These are phyloP conservation scores for Parascedosporium putredinis DNA, from an alignment of 2,329 filamentous ascomycete genomes.

Conservation along the genomic window DNA sequence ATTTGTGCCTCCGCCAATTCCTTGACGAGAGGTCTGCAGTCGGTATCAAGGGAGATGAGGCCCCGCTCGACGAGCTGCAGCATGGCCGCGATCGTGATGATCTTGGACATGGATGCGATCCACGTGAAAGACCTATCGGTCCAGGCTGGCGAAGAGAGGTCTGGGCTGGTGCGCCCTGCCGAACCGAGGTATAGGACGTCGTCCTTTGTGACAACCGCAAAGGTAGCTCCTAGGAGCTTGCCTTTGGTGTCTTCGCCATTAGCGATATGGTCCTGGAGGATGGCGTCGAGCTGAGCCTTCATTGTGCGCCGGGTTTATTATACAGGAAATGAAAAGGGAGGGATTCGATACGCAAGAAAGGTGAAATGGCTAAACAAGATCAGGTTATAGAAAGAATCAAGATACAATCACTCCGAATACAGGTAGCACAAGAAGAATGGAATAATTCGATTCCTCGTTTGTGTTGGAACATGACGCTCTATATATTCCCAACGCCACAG, in stretches of 20 bases:
- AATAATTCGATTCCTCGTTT: too few relatives aligned
- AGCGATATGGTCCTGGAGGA: slow-evolving; percentile 16
- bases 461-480: too few relatives aligned
- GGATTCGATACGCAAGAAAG: too few relatives aligned
- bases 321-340: too few relatives aligned
- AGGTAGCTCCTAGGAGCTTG: slow-evolving; percentile 19
- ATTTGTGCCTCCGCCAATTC: slow-evolving; percentile 24
- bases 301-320: background rate
- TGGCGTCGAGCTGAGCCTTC: slow-evolving; percentile 13
- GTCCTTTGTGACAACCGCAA: slow-evolving; percentile 17
- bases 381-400: too few relatives aligned
- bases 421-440: too few relatives aligned
- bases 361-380: too few relatives aligned
- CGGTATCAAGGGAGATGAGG: slow-evolving; percentile 23
- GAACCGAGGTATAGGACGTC: slow-evolving; percentile 23
- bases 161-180: slow-evolving; percentile 23
- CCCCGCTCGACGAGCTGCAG: slow-evolving; percentile 30
- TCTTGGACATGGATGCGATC: slow-evolving; percentile 31
- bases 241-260: slow-evolving; percentile 16
- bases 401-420: too few relatives aligned
- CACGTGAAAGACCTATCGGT: slow-evolving; percentile 22
- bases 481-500: too few relatives aligned
- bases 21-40: slow-evolving; percentile 23
- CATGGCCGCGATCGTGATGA: slow-evolving; percentile 25
- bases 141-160: slow-evolving; percentile 20